Evolutionary conservation across 176 grass and related monocot species (phyloP), one percentile per base, ranked within the genome.

Genomic region (Carex parvula): DNA sequence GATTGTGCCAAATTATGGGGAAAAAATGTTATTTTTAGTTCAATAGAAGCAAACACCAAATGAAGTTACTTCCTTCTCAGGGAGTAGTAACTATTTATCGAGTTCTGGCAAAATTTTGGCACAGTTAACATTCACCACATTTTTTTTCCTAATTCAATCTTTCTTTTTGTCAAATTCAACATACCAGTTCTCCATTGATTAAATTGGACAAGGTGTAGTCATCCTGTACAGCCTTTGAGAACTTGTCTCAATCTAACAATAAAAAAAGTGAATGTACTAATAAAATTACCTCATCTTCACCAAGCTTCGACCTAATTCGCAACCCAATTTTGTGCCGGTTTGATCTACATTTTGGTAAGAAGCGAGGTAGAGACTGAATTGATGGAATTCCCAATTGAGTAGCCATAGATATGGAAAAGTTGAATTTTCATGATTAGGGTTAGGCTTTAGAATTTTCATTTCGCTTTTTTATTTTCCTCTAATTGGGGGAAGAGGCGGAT

Each of bases 271-370:
- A 35, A 59, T 24, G 16, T 66, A 84, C 73, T 32, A 66, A 61
- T 8, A 30, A 24, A 64, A 24, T 52, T 79, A 94, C 92, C 91
- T 94, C 87, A 2, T 94, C 80, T 2, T 84, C 87, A 55, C 84
- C 87, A 57, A 79, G 63, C 55, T 83, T 90, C 13, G 86, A 48
- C 37, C 86, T 87, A 83, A 83, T 81, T 88, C 86, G 68, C 18
- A 82, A 80, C 52, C 70, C 15, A 35, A 87, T 52, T 82, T 80
- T 91, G 83, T 9, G 53, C 20, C 70, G 84, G 11, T 71, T 85
- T 11, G 66, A 15, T 79, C 59, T 60, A 56, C 66, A 54, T 84
- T 69, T 1, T 81, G 84, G 64, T 44, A 85, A 70, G 56, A 88
- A 86, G 32, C 79, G 44, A 18, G 84, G 90, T 16, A 70, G 73